Conservation (phyloP, 495 filamentous ascomycete species). For the Neurospora sp. region DNA sequence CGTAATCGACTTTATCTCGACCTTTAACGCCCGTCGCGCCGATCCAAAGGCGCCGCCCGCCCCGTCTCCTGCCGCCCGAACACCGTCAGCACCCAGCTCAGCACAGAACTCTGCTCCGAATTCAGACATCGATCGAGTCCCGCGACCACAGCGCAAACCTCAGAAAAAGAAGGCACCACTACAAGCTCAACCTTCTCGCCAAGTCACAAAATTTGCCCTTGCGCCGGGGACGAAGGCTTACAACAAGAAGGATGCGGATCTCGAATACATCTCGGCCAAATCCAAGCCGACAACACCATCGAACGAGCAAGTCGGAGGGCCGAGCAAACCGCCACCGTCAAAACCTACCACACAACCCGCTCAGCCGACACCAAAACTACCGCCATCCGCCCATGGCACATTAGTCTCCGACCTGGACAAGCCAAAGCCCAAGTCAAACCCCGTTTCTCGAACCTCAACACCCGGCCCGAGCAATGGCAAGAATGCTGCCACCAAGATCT, state of each 20-base stretch:
- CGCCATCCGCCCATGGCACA: conserved; percentile 61
- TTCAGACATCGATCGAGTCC: conserved; percentile 20
- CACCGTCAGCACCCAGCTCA: conserved; percentile 11
- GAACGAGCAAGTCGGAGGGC: conserved; percentile 19
- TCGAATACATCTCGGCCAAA: neutral
- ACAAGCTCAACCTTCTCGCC: conserved; percentile 55
- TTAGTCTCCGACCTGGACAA: conserved; percentile 72
- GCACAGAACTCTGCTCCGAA: conserved; percentile 5
- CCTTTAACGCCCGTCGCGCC: conserved; percentile 69
- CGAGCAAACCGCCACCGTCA: conserved; percentile 23
- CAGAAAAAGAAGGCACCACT: conserved; percentile 53
- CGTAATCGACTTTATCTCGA: conserved; percentile 82
- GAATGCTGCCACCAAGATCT: conserved; percentile 35
- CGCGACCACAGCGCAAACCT: conserved; percentile 10
- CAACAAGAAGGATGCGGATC: neutral
- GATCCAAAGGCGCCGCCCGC: conserved; percentile 21
- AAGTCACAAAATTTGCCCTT: conserved; percentile 42
- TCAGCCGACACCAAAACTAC: conserved; percentile 36
- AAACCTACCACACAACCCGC: conserved; percentile 17
- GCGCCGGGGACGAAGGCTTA: conserved; percentile 25
- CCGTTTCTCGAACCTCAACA: conserved; percentile 43
- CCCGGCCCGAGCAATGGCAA: conserved; percentile 29
- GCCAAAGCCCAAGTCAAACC: conserved; percentile 48
- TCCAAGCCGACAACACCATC: conserved; percentile 9
- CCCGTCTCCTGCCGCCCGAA: neutral